A percentile compares a stretch with the other conserved stretches of the same genome.
phyloP scores from a whole-genome alignment of 495 filamentous ascomycete genomes.

The Rusavskia elegans region DNA sequence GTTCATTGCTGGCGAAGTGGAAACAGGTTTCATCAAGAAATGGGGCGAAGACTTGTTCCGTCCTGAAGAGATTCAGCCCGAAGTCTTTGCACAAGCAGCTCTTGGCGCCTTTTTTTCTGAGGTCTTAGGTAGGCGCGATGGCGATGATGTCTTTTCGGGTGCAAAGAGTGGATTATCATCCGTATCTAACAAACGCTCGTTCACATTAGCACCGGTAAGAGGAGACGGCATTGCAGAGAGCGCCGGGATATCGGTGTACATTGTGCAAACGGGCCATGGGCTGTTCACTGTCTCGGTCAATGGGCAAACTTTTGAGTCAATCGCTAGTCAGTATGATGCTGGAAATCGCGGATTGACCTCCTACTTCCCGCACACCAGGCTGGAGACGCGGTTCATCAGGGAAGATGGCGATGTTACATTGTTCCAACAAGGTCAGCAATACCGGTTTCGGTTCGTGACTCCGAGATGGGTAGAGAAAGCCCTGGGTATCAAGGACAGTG shows the following conservation, averaged over 20 bases:
- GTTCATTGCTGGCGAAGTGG: slow-evolving; percentile 78
- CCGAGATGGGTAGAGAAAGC: slow-evolving; percentile 80
- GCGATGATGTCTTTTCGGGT: slow-evolving; percentile 11
- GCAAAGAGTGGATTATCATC: slow-evolving; percentile 35
- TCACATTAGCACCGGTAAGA: slow-evolving; percentile 34
- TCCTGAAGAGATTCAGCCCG: slow-evolving; percentile 34
- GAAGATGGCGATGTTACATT: slow-evolving; percentile 48
- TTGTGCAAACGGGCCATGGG: slow-evolving; percentile 45
- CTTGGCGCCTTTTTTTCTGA: slow-evolving; percentile 45
- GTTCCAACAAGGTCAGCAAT: slow-evolving; percentile 73
- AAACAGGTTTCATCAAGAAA: slow-evolving; percentile 92
- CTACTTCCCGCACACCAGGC: slow-evolving; percentile 59
- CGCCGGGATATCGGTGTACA: slow-evolving; percentile 42
- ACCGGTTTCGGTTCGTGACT: slow-evolving; percentile 45
- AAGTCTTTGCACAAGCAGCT: slow-evolving; percentile 71
- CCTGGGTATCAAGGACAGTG: slow-evolving; percentile 61
- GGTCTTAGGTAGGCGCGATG: slow-evolving; percentile 14
- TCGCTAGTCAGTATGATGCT: slow-evolving; percentile 26
- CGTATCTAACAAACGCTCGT: slow-evolving; percentile 33
- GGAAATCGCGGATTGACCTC: slow-evolving; percentile 27
- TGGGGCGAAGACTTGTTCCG: slow-evolving; percentile 60
- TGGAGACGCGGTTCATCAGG: slow-evolving; percentile 65
- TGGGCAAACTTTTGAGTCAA: slow-evolving; percentile 29
- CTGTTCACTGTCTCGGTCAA: slow-evolving; percentile 50
- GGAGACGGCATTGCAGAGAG: slow-evolving; percentile 13